phyloP scores from a whole-genome alignment of 768 basidiomycete species.

The Cubamyces sp. region DNA sequence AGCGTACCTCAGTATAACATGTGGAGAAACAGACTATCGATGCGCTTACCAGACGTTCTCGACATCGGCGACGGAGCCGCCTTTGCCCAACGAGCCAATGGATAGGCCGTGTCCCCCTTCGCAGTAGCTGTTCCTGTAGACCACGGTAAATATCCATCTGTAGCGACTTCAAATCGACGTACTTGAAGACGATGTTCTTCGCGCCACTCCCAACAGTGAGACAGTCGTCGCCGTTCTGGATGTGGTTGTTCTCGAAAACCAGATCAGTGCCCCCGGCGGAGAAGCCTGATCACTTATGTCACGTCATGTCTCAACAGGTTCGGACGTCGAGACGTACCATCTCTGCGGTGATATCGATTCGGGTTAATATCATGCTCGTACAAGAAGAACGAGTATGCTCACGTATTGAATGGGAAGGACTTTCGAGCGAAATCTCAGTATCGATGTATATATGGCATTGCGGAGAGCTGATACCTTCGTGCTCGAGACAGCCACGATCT shows the following conservation, averaged over 20 bases:
- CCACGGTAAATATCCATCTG: background rate
- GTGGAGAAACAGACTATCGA: background rate
- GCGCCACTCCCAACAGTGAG: constrained; percentile 60
- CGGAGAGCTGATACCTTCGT: constrained; percentile 26
- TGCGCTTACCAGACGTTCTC: constrained; percentile 54
- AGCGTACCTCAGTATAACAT: background rate
- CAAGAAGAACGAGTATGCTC: constrained; percentile 25
- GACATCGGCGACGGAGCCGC: constrained; percentile 55
- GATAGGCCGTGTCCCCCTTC: constrained; percentile 64
- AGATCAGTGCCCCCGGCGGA: constrained; percentile 59
- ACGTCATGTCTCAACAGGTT: background rate
- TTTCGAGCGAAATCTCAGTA: constrained; percentile 23
- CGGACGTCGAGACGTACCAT: constrained; percentile 36
- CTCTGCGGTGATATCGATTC: constrained; percentile 29
- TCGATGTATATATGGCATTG: background rate
- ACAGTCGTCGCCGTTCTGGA: constrained; percentile 67
- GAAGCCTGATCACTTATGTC: constrained; percentile 36
- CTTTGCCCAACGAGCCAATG: constrained; percentile 50
- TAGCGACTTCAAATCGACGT: background rate
- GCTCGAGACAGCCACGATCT: constrained; percentile 55
- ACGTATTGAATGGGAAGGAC: constrained; percentile 69
- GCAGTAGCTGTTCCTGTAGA: constrained; percentile 53
- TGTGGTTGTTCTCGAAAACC: constrained; percentile 59
- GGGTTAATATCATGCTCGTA: background rate
- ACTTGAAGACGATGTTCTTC: constrained; percentile 51